Evolutionary conservation across 768 basidiomycete species (phyloP), one percentile per base, ranked within the genome.

Genomic region (Suillus cothurnatus): DNA sequence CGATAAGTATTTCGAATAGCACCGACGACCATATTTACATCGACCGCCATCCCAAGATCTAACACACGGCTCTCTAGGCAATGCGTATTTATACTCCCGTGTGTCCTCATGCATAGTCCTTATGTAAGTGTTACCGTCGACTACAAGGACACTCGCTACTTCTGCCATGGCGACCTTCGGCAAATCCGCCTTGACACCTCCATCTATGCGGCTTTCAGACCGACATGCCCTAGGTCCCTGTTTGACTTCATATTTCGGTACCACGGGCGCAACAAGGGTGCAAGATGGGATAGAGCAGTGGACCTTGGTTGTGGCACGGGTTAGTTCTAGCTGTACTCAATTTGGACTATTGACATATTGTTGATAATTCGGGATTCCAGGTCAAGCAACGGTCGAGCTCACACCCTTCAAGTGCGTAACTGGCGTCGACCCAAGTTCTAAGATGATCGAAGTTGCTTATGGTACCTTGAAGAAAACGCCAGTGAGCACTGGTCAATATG

Each of bases 241-340:
- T 93, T 85, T 73, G 84, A 90, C 31, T 78, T 84, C 49, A 78
- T 94, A 50, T 86, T 87, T 69, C 72, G 79, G 5, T 90, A 86
- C 70, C 92, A 94, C 70, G 73, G 69, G 6, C 65, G 68, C 15
- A 14, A 55, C 3, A 31, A n/a, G 1, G 45, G 39, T 0, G 70
- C 69, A 0, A 67, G 74, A 61, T 91, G 86, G 83, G 81, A 85
- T 17, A 79, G 76, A 21, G 91, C 90, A 0, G 80, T 93, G 0
- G 93, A 95, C 69, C 73, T 94, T 2, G 93, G 94, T 5, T 94
- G 93, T 76, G 93, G 94, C 32, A 92, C 93, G n/a, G 91, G 93
- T 91, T 64, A 14, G 79, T 67, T 39, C 26, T 28, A 38, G 8
- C 17, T 38, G 8, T 38, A n/a, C 12, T 55, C 28, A 12, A 23